Evolutionary conservation across 225 moss, liverwort and hornwort species (phyloP).

Genomic region (Bryoerythrophyllum caledonicum): DNA sequence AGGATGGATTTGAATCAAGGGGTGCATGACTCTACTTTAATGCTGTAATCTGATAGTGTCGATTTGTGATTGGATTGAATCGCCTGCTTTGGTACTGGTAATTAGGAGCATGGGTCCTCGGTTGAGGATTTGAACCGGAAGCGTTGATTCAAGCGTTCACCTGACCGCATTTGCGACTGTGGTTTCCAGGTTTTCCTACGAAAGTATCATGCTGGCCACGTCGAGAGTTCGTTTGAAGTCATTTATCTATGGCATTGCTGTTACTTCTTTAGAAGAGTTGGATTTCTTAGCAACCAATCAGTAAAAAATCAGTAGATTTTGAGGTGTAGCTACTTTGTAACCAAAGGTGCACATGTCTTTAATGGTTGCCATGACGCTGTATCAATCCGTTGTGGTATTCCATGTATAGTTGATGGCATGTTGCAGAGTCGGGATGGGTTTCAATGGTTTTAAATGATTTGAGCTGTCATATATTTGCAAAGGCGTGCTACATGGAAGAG

Average conservation of each 20-base stretch:
- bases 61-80: background rate
- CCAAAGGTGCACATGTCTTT: too few relatives aligned
- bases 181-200: background rate
- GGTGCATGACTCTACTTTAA: background rate
- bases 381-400: too few relatives aligned
- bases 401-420: too few relatives aligned
- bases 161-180: background rate
- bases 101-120: background rate
- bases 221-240: background rate
- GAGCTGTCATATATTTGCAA: too few relatives aligned
- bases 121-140: background rate
- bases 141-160: too few relatives aligned
- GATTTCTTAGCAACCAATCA: background rate
- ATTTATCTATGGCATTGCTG: background rate
- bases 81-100: background rate
- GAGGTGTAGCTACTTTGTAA: background rate
- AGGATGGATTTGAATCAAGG: background rate
- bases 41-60: background rate
- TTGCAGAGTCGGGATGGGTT: too few relatives aligned
- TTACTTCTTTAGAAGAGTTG: too few relatives aligned
- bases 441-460: too few relatives aligned
- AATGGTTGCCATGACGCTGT: too few relatives aligned
- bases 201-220: background rate
- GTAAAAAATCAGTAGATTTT: background rate
- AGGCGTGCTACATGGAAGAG: too few relatives aligned